Percentiles rank a stretch among this genome's conserved stretches.
These are phyloP conservation scores for Cocos nucifera DNA, from an alignment of 176 grass and related monocot species.

Conservation along the genomic window DNA sequence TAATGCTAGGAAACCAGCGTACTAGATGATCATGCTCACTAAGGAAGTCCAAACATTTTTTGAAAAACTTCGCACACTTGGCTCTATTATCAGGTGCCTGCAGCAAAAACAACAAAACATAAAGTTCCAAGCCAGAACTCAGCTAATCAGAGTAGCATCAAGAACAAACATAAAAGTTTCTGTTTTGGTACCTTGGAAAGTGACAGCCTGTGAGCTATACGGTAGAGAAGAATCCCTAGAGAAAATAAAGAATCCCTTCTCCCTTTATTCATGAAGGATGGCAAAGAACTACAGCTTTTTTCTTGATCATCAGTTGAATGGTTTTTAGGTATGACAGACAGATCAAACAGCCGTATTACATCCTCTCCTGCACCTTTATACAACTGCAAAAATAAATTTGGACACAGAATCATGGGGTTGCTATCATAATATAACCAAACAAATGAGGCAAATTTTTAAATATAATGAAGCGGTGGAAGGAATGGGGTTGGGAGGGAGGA, in stretches of 20 bases:
- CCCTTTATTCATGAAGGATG: constrained; percentile 78
- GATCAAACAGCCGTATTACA: constrained; percentile 86
- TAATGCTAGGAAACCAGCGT: constrained; percentile 22
- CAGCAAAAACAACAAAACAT: constrained; percentile 18
- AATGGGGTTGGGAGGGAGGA: no score
- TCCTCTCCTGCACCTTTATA: constrained; percentile 96
- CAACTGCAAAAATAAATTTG: constrained; percentile 45
- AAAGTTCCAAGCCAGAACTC: not conserved
- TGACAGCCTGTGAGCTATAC: constrained; percentile 95
- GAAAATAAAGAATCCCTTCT: constrained; percentile 90
- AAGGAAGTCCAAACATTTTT: constrained; percentile 93
- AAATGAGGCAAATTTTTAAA: constrained; percentile 6
- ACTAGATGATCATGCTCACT: constrained; percentile 92
- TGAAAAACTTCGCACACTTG: constrained; percentile 88
- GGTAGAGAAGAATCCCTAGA: constrained; percentile 84
- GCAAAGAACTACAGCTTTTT: constrained; percentile 49
- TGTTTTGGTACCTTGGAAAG: constrained; percentile 66
- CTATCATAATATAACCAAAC: constrained; percentile 5
- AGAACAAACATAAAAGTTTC: constrained; percentile 2
- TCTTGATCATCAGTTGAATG: constrained; percentile 57
- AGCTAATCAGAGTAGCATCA: constrained; percentile 9
- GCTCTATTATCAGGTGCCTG: constrained; percentile 79
- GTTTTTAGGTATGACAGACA: constrained; percentile 70
- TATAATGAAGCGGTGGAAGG: not conserved
- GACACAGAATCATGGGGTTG: not conserved